Percentiles rank a stretch among this genome's conserved stretches.
These are phyloP conservation scores for Phytophthora ohioensis DNA, from an alignment of 352 stramenopile genomes.

Conservation along the genomic window DNA sequence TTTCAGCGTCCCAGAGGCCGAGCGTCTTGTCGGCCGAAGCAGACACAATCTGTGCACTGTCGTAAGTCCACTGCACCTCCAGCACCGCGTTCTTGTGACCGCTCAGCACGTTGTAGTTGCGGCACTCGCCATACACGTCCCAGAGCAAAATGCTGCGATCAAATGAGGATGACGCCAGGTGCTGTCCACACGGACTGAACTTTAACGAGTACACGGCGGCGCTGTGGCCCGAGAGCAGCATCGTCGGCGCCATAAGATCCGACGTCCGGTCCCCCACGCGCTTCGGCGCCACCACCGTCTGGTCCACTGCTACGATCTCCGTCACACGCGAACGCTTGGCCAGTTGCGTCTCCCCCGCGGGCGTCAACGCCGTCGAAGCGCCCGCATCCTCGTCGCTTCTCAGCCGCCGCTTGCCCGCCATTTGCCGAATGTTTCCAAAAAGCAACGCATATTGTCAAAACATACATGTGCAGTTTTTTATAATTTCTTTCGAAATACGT, in stretches of 20 bases:
- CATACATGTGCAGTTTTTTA: too few relatives aligned
- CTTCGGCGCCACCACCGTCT: conserved; percentile 64
- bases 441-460: too few relatives aligned
- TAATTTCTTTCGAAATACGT: too few relatives aligned
- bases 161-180: conserved; percentile 77
- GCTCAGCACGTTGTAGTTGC: conserved; percentile 94
- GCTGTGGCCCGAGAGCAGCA: conserved; percentile 83
- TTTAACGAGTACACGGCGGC: conserved; percentile 83
- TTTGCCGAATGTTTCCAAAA: conserved; percentile 1
- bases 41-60: conserved; percentile 89
- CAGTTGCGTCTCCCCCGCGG: conserved; percentile 43
- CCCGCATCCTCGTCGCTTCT: conserved; percentile 30
- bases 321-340: conserved; percentile 74
- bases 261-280: conserved; percentile 70
- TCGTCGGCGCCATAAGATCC: conserved; percentile 69
- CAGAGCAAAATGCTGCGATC: conserved; percentile 88
- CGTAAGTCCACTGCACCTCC: conserved; percentile 93
- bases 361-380: conserved; percentile 40
- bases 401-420: conserved; percentile 39
- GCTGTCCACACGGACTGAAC: conserved; percentile 79
- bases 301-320: conserved; percentile 79
- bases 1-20: conserved; percentile 89
- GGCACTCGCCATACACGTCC: conserved; percentile 91
- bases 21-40: conserved; percentile 94
- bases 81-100: conserved; percentile 97